Base-by-base conservation (phyloP, 208 protist species). In the Crithidia acanthocephali region DNA sequence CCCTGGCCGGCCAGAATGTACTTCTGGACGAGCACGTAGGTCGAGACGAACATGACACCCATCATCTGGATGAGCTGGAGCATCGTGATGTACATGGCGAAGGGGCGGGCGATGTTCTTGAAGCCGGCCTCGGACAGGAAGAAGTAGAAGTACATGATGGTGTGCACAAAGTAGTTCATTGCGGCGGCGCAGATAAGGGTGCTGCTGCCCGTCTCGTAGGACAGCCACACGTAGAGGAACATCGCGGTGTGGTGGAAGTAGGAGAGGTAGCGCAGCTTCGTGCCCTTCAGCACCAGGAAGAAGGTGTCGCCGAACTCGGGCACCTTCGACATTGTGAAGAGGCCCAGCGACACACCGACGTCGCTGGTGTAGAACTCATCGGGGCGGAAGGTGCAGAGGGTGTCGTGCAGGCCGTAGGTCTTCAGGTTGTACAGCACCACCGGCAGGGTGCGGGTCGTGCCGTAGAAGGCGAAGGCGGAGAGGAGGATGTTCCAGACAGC, bases 101-200 rank as follows among this genome's bases (percentile, higher is more conserved):
- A 86, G 0, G 87, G 84, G 63, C 83, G 79, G 28, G 90, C 74
- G 33, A 93, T 64, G 47, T 80, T 76, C 74, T 82, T 79, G 66
- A 84, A 72, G 42, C 89, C 87, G 18, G 80, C 78, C 28, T 85
- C 89, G 10, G 81, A 83, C 23, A 96, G 51, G 44, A 84, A 81
- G 74, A 98, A 98, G 83, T 98, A 98, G 9, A 87, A 86, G 82
- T 98, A 98, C 95, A 98, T 98, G 80, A 98, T 84, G 10, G 92
- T 83, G 82, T 98, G 97, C n/a, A 98, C 95, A 27, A 77, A 84
- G 80, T 96, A 95, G 76, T 98, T 98, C 85, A 98, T 90, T 8
- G 87, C 74, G 18, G 90, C 87, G 55, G 95, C 98, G 72, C 81
- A 94, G 51, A 92, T 66, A 27, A 92, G 79, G 53, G 80, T 79